Evolutionary conservation across 1,139 yeast species (phyloP).

Genomic region (Yamadazyma buinensis): DNA sequence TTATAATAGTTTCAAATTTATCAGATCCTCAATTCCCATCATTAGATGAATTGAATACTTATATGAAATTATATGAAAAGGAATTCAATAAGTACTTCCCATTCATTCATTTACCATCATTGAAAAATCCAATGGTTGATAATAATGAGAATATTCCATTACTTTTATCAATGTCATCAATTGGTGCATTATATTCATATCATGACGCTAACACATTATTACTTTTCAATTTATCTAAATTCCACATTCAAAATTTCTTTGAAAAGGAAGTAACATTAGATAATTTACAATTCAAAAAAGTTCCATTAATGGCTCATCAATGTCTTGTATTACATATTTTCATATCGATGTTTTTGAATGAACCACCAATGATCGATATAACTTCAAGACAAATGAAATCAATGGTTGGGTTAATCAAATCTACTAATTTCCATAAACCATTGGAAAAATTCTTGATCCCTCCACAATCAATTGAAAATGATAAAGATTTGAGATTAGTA

Average conservation of each 20-base stretch:
- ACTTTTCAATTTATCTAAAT: constrained; percentile 74
- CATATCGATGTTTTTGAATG: constrained; percentile 79
- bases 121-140: constrained; percentile 51
- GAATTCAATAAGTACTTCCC: constrained; percentile 82
- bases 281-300: constrained; percentile 51
- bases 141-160: constrained; percentile 68
- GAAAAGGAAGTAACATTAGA: constrained; percentile 52
- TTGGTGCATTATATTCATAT: constrained; percentile 84
- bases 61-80: constrained; percentile 63
- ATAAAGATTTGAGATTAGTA: constrained; percentile 18
- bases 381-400: constrained; percentile 76
- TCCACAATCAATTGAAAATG: constrained; percentile 33
- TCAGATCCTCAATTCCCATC: constrained; percentile 62
- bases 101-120: constrained; percentile 72
- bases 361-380: constrained; percentile 64
- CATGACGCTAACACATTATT: constrained; percentile 75
- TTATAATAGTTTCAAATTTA: constrained; percentile 50
- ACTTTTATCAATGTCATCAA: constrained; percentile 77
- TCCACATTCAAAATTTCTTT: constrained; percentile 71
- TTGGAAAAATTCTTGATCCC: constrained; percentile 60
- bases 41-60: constrained; percentile 68
- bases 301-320: constrained; percentile 88
- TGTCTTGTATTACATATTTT: constrained; percentile 77
- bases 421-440: constrained; percentile 73
- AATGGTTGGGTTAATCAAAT: constrained; percentile 71